Evolutionary conservation across 2,329 filamentous ascomycete genomes (phyloP).

Genomic region (Ophiostoma piceae): DNA sequence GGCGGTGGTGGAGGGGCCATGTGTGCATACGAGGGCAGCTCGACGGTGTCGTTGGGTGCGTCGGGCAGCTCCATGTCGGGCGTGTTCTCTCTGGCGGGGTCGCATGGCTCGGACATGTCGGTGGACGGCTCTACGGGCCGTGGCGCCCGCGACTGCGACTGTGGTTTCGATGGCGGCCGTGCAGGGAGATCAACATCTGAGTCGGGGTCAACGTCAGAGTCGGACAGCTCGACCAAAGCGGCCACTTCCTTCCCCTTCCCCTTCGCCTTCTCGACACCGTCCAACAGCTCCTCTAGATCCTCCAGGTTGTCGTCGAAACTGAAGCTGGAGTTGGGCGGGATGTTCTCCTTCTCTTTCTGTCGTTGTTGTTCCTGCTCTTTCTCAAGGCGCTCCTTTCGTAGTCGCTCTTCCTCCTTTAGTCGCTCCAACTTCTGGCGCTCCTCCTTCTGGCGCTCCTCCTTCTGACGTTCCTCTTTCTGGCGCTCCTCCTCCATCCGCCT

Average conservation of each 20-base stretch:
- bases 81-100: background rate
- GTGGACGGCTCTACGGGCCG: background rate
- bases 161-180: background rate
- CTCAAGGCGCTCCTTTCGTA: background rate
- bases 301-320: constrained; percentile 1
- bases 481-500: background rate
- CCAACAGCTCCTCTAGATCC: background rate
- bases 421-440: background rate
- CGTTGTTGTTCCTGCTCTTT: background rate
- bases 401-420: background rate
- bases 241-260: background rate
- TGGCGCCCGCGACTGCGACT: background rate
- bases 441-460: background rate
- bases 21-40: background rate
- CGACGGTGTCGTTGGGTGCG: background rate
- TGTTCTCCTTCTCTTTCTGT: background rate
- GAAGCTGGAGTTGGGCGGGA: background rate
- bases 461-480: background rate
- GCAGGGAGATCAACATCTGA: background rate
- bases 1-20: background rate
- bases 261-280: background rate
- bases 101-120: constrained; percentile 2
- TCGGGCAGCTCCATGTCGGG: background rate
- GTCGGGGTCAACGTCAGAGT: background rate
- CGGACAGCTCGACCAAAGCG: background rate